phyloP scores from a whole-genome alignment of 2,329 filamentous ascomycete genomes.

The Fusarium dimerum region DNA sequence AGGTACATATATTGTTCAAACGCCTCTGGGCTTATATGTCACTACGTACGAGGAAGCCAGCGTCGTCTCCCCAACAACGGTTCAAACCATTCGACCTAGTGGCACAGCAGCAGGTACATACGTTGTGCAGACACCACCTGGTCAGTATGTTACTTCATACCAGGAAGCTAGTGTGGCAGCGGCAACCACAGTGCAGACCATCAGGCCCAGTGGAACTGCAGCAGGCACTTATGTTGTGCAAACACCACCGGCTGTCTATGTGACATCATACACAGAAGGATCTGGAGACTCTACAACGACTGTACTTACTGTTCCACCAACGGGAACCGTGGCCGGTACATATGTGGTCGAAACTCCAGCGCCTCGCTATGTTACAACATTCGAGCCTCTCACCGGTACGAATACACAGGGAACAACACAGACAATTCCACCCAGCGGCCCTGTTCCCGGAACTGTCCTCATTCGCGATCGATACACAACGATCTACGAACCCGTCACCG shows the following conservation, averaged over 20 bases:
- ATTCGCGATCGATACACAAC: not conserved
- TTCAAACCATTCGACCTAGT: no score
- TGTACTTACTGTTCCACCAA: not conserved
- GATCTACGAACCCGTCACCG: not conserved
- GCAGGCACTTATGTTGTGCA: not conserved
- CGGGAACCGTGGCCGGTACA: not conserved
- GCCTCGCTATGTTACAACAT: not conserved
- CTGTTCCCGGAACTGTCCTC: not conserved
- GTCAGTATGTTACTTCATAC: not conserved
- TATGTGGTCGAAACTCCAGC: not conserved
- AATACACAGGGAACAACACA: not conserved
- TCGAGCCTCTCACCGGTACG: not conserved
- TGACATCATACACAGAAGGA: not conserved
- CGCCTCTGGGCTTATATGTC: not conserved
- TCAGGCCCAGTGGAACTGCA: not conserved
- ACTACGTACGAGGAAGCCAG: not conserved
- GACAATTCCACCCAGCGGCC: not conserved
- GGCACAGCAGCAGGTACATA: no score
- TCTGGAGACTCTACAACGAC: not conserved
- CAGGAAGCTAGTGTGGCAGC: not conserved
- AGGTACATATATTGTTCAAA: constrained; percentile 1
- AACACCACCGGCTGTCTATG: not conserved
- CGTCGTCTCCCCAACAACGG: no score
- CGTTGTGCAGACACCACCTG: no score
- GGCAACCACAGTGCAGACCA: not conserved